phyloP scores from a whole-genome alignment of 208 protist genomes.

The Trichomonas vaginalis region DNA sequence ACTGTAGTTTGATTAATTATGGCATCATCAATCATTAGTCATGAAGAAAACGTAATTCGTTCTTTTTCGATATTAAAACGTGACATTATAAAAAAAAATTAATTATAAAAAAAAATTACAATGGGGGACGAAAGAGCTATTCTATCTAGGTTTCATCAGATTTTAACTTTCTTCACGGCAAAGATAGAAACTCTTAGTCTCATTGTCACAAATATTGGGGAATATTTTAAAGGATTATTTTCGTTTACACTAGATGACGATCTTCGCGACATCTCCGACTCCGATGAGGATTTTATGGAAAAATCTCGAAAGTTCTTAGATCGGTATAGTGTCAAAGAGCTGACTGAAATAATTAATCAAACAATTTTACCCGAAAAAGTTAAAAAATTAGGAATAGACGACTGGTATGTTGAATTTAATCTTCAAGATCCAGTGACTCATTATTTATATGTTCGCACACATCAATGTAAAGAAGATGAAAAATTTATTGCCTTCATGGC shows the following conservation, averaged over 20 bases:
- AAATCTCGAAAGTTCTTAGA: not conserved
- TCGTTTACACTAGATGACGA: not conserved
- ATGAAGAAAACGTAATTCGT: no score
- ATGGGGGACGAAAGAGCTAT: no score
- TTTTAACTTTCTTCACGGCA: no score
- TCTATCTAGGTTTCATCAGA: no score
- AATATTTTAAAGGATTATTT: not conserved
- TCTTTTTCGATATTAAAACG: no score
- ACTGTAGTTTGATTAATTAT: no score
- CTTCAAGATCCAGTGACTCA: not conserved
- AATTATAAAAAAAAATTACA: no score
- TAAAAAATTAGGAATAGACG: not conserved
- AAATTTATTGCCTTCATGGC: not conserved
- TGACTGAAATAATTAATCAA: not conserved
- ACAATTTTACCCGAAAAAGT: not conserved
- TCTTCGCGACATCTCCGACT: not conserved
- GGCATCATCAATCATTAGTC: no score
- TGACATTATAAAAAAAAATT: no score
- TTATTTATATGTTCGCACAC: not conserved
- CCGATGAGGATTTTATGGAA: not conserved
- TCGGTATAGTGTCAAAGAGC: not conserved
- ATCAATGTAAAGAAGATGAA: not conserved
- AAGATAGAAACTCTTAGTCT: not conserved
- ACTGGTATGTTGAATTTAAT: constrained; percentile 5
- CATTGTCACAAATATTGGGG: not conserved